Base-by-base conservation (phyloP, 2,329 filamentous ascomycete species). In the Coniochaeta sp. region DNA sequence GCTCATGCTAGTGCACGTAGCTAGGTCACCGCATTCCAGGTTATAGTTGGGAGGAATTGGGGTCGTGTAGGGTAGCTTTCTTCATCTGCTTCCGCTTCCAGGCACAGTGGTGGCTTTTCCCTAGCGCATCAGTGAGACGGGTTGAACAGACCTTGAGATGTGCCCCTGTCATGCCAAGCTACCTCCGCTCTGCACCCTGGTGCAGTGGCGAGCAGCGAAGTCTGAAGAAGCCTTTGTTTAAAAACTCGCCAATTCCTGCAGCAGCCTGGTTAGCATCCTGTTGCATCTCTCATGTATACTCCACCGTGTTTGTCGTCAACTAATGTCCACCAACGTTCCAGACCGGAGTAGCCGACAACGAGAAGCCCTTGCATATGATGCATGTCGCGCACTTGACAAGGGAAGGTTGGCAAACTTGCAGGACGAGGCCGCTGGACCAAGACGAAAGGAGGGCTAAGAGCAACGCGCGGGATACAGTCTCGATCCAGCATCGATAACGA, bases 151-250 rank as follows among this genome's bases (percentile, higher is more conserved):
- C 61, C 57, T 61, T 58, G 49, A 58, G 54, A 55, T 54, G 53
- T 53, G 56, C 61, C 61, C 61, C 56, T 53, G 61, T 65, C 61
- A 59, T 61, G 59, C 61, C 61, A 65, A 64, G 60, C 54, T 24
- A 48, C 52, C 42, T 42, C 38, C 49, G 52, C 55, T 52, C 57
- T 52, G 55, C 58, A 58, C 56, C 54, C 57, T 53, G 56, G 58
- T 52, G 50, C 52, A 51, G 52, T 51, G 53, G 50, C 30, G 42
- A 51, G 50, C 52, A 55, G 50, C 32, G 14, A 18, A 28, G 14
- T 8, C n/a, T n/a, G n/a, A n/a, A n/a, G n/a, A n/a, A n/a, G 9
- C 55, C 49, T 56, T 48, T 53, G 54, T 56, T 53, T 52, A 50
- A 54, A n/a, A n/a, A 51, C 60, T 63, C 54, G 46, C 49, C 47